Evolutionary conservation across 257 asterid species (phyloP).

Genomic region (Solanum lycopersicoides): DNA sequence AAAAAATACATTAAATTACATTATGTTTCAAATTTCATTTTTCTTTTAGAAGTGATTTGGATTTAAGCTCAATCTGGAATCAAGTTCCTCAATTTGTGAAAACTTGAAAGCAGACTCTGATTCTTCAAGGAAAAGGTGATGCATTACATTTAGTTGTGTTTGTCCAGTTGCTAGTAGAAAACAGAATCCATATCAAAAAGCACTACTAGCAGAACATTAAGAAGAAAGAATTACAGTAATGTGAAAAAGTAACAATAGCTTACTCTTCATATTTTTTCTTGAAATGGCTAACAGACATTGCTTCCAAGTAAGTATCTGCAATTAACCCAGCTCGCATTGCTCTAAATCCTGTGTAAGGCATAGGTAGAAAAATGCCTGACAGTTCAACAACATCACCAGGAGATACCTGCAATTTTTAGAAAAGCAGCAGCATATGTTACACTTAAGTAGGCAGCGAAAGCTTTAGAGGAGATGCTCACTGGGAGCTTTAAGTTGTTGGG

Average conservation of each 20-base stretch:
- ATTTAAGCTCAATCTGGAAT: background rate
- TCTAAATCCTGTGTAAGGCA: slow-evolving; percentile 92
- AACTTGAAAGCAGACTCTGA: background rate
- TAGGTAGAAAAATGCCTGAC: slow-evolving; percentile 95
- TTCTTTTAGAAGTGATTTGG: background rate
- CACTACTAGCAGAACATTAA: background rate
- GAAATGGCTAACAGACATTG: slow-evolving; percentile 82
- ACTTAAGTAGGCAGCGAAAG: background rate
- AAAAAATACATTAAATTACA: background rate
- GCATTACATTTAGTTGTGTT: background rate
- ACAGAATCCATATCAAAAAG: background rate
- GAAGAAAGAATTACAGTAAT: background rate
- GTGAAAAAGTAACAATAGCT: slow-evolving; percentile 10
- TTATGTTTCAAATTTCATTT: background rate
- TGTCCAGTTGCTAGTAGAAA: background rate
- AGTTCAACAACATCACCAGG: slow-evolving; percentile 95
- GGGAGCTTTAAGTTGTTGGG: background rate
- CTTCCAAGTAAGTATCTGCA: slow-evolving; percentile 98
- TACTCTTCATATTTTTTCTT: slow-evolving; percentile 98
- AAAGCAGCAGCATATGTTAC: background rate
- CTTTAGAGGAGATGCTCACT: background rate
- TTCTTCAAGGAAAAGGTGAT: background rate
- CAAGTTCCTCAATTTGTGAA: background rate
- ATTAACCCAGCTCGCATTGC: slow-evolving; percentile 98
- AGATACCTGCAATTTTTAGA: slow-evolving; percentile 47